Evolutionary conservation across 371 early-diverging fungal genomes (phyloP).

Genomic region (Mucor plumbeus): DNA sequence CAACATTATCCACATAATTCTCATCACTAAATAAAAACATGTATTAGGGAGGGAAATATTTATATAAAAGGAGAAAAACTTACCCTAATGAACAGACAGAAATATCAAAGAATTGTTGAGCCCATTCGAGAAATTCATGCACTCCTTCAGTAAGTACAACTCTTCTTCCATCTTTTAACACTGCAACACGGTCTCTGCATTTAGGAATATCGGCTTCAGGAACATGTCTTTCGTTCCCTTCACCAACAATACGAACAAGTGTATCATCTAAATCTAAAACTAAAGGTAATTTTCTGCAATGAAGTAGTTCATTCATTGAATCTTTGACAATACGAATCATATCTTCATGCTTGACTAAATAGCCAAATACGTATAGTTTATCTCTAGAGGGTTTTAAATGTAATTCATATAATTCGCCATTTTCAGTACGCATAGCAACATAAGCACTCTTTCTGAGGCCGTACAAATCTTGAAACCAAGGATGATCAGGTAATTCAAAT

Average conservation of each 20-base stretch:
- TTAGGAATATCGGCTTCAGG: constrained; percentile 59
- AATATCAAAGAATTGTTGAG: constrained; percentile 70
- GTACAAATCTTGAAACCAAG: constrained; percentile 55
- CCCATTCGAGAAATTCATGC: constrained; percentile 81
- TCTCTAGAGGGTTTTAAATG: constrained; percentile 74
- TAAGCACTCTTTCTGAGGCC: constrained; percentile 63
- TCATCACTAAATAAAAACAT: constrained; percentile 57
- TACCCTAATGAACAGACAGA: constrained; percentile 82
- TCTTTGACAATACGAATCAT: constrained; percentile 58
- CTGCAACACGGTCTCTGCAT: constrained; percentile 62
- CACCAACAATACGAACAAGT: constrained; percentile 74
- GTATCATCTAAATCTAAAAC: constrained; percentile 86
- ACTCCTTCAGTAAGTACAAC: constrained; percentile 75
- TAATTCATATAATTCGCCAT: constrained; percentile 68
- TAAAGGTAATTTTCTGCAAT: constrained; percentile 67
- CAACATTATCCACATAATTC: constrained; percentile 77
- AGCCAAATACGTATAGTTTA: constrained; percentile 73
- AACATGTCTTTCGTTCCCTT: constrained; percentile 70
- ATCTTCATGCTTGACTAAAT: constrained; percentile 64
- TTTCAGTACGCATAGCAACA: constrained; percentile 52
- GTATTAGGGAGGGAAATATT: not conserved
- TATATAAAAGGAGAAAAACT: constrained; percentile 11
- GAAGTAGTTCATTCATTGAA: constrained; percentile 48
- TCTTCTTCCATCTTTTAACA: constrained; percentile 66
- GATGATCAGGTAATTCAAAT: constrained; percentile 66